Evolutionary conservation across 495 filamentous ascomycete genomes (phyloP).

Genomic region (Hypoxylon perforatum): DNA sequence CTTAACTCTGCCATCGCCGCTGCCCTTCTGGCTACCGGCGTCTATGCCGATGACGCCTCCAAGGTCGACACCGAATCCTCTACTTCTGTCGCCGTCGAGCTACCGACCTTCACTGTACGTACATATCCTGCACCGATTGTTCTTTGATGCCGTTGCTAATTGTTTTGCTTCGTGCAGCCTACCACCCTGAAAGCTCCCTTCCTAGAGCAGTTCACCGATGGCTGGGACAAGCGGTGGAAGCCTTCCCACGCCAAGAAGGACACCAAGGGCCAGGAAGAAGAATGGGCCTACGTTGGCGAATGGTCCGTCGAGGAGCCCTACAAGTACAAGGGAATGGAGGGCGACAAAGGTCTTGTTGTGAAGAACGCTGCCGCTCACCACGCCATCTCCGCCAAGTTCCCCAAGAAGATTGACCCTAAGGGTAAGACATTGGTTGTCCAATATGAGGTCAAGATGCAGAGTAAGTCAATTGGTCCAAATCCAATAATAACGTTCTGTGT

Average conservation of each 20-base stretch:
- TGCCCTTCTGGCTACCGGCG: slow-evolving; percentile 73
- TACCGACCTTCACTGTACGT: slow-evolving; percentile 91
- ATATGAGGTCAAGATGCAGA: slow-evolving; percentile 99
- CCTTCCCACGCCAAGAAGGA: slow-evolving; percentile 97
- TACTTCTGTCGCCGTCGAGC: slow-evolving; percentile 65
- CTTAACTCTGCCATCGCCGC: slow-evolving; percentile 81
- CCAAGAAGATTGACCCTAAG: slow-evolving; percentile 96
- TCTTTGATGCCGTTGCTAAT: slow-evolving; percentile 41
- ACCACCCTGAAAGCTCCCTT: slow-evolving; percentile 90
- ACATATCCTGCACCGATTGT: background rate
- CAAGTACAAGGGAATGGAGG: slow-evolving; percentile 93
- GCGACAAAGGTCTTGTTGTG: slow-evolving; percentile 95
- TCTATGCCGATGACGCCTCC: slow-evolving; percentile 76
- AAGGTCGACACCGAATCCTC: slow-evolving; percentile 67
- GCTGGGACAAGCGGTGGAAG: slow-evolving; percentile 93
- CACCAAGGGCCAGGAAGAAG: slow-evolving; percentile 75
- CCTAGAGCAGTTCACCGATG: slow-evolving; percentile 97
- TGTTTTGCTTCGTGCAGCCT: slow-evolving; percentile 68
- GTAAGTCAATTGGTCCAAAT: slow-evolving; percentile 63
- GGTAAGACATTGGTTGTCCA: slow-evolving; percentile 96
- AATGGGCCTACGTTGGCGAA: slow-evolving; percentile 97
- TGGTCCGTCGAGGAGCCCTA: slow-evolving; percentile 97
- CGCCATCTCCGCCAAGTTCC: slow-evolving; percentile 99
- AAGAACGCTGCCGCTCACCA: slow-evolving; percentile 98
- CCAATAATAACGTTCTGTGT: slow-evolving; percentile 33